Base-by-base conservation (phyloP, 177 flowering plant species). In the Vitis hybrid region DNA sequence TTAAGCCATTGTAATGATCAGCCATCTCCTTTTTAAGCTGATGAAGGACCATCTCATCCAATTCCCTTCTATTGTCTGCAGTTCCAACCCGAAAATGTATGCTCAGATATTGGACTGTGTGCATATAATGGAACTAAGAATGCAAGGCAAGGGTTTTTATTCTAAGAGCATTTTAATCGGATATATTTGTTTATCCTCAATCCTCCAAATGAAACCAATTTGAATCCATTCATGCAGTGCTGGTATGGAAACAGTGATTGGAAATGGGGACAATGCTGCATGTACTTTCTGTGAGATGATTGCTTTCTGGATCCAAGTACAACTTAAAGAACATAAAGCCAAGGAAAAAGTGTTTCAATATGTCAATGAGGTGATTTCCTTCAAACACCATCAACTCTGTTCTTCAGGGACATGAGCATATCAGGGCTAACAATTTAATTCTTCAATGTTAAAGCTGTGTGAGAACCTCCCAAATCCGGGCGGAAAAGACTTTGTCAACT, bases 251-350 rank as follows among this genome's bases (percentile, higher is more conserved):
- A 70, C 67, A 13, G 62, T 68, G 48, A 62, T 61, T 15, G 65
- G 69, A 10, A 65, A 71, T 15, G 19, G 21, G 49, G 64, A 74
- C 11, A 65, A 14, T 65, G 62, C 70, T 50, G 16, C 56, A 2
- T 80, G 83, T 67, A 52, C 71, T 24, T 62, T 64, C 62, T 80
- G 83, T 54, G 79, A 80, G 71, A 80, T 78, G 83, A 65, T 62
- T 62, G 76, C 73, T n/a, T 55, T 73, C 56, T 80, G 83, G 83
- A 58, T 80, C 12, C 77, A 78, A 65, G 55, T 65, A 8, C 73
- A 77, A 60, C 76, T 80, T 5, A 80, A 70, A 51, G 59, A 75
- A 15, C 55, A 75, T 55, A 67, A 70, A 21, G 59, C 81, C 49
- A 77, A 74, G 52, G 79, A 77, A 1, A 48, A 13, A 52, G 55